phyloP scores from a whole-genome alignment of 306 rosid genomes.

The Carpinus fangiana region DNA sequence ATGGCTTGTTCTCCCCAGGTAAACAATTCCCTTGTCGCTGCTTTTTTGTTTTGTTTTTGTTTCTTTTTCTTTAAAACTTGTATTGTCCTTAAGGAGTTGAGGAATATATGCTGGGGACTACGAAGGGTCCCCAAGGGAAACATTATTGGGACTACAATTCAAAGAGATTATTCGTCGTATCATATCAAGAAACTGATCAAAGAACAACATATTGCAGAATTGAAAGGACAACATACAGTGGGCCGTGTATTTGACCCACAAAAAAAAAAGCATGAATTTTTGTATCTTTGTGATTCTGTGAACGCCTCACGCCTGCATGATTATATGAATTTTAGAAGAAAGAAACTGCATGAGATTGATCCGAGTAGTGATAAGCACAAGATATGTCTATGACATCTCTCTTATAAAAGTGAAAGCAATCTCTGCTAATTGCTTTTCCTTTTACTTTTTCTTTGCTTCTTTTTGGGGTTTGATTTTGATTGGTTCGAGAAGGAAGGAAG shows the following conservation, averaged over 20 bases:
- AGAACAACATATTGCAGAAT: neutral
- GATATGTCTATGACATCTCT: neutral
- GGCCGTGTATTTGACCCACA: neutral
- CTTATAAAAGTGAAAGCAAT: constrained; percentile 44
- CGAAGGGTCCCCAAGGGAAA: neutral
- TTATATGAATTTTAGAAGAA: neutral
- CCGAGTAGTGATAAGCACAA: neutral
- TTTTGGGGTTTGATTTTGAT: constrained; percentile 59
- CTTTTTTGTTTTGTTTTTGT: neutral
- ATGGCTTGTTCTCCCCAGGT: constrained; percentile 22
- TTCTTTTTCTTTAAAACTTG: neutral
- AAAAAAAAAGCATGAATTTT: neutral
- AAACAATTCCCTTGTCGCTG: constrained; percentile 20
- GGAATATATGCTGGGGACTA: no score
- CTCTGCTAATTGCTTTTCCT: constrained; percentile 57
- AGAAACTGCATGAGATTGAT: neutral
- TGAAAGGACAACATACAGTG: neutral
- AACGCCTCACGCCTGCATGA: neutral
- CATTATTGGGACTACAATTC: neutral
- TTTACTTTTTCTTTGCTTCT: constrained; percentile 47
- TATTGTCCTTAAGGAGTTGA: no score
- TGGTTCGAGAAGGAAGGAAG: constrained; percentile 72
- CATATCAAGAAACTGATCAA: neutral
- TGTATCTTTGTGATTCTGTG: neutral
- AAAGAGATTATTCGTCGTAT: neutral